Base-by-base conservation (phyloP, 192 early-diverging fungal genomes). In the Entophlyctis helioformis region DNA sequence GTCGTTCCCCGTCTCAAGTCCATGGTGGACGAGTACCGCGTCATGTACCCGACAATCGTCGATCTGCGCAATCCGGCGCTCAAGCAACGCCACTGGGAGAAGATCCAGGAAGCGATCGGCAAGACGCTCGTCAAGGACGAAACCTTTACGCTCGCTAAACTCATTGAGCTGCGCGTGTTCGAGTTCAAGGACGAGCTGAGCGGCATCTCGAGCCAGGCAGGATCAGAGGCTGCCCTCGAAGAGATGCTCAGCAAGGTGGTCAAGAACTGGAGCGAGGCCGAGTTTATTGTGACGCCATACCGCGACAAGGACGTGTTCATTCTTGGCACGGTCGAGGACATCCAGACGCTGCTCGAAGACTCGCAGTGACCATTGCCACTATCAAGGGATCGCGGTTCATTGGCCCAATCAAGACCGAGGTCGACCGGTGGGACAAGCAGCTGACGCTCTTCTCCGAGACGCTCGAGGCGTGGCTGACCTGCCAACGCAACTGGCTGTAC, bases 231-330 rank as follows among this genome's bases (percentile, higher is more conserved):
- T 7, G 66, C 75, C 12, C 48, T 78, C 4, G 75, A 78, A 48
- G 75, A 78, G 48, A 78, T 78, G 75, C 51, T 78, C 15, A 42
- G 51, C 15, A 74, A 67, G 54, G 66, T 78, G 26, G 57, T 78
- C 28, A 71, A 64, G 37, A 54, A 46, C 18, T 78, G 75, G 75
- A 71, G 55, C 42, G 75, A 78, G 32, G 62, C 67, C 5, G 75
- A 78, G 44, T 78, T 78, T 46, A 51, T 66, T 44, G 66, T 74
- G 7, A 53, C 54, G 4, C 42, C 50, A 19, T 78, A 78, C 43
- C 60, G 75, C 10, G 75, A 78, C 42, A 78, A 78, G 44, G 75
- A 78, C 44, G 69, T 78, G n/a, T 78, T 72, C 44, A 74, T 78
- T 54, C 51, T 78, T 12, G 72, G 71, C 19, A 51, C 64, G 18